Base-by-base conservation (phyloP, 2,329 filamentous ascomycete genomes). In the Diaporthe sp. region DNA sequence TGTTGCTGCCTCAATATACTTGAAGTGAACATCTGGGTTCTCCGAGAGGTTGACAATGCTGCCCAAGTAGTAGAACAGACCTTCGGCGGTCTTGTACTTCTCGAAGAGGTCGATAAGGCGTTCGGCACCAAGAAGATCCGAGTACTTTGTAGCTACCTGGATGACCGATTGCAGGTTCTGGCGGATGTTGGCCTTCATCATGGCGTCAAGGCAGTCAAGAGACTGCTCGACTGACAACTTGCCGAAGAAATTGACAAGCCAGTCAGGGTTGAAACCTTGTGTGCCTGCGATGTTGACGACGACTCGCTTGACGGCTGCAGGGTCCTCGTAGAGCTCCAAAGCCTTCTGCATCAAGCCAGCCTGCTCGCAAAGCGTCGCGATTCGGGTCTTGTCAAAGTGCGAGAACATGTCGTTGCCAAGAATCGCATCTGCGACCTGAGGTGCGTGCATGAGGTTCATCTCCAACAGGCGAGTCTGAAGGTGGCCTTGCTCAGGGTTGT, bases 351-450 rank as follows among this genome's bases (percentile, higher is more conserved):
- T 90, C 73, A 99, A 91, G 71, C 96, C 95, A 71, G 96, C 96
- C 83, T 97, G 94, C 87, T 99, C 97, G 83, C 97, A 99, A 73
- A 99, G 90, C 79, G 93, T 91, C 34, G 96, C 95, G 84, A 99
- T 94, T 78, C 95, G 94, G 61, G 92, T 87, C 87, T 95, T 97
- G 86, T 99, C 97, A 82, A 98, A 99, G 86, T 99, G 92, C 0
- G 95, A 95, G 86, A 99, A 98, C 94, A 99, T 98, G 81, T 98
- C 95, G 81, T 99, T 99, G 79, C 96, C 95, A 55, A 99, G 91
- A 79, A 99, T 99, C 47, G 97, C 97, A 84, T 99, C 97, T 4
- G 97, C 97, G 73, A 99, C 97, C 85, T 98, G 97, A 70, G 97
- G 97, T 1, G 97, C 97, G 80, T 98, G 97, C 85, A 98, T 90